phyloP scores from a whole-genome alignment of 176 grass and related monocot genomes.

The Carex scoparia region DNA sequence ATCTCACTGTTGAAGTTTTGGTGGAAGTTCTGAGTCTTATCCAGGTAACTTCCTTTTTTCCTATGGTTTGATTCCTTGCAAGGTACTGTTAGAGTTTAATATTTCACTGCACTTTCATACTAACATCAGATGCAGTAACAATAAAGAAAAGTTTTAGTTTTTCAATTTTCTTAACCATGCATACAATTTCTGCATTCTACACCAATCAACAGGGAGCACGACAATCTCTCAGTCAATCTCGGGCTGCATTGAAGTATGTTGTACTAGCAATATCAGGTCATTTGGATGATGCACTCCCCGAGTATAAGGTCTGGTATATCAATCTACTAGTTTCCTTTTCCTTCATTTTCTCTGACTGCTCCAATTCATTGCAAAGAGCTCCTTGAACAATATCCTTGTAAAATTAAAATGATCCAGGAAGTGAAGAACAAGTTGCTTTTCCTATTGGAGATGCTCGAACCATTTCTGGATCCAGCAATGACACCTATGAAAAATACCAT shows the following conservation, averaged over 20 bases:
- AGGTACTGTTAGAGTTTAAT: neutral
- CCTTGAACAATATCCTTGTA: conserved; percentile 31
- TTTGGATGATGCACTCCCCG: conserved; percentile 75
- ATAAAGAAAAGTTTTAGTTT: neutral
- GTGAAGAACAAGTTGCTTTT: conserved; percentile 82
- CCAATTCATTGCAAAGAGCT: neutral
- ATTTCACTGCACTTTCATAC: neutral
- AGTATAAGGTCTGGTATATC: conserved; percentile 73
- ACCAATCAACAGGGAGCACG: conserved; percentile 47
- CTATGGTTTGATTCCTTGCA: conserved; percentile 10
- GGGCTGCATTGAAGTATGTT: conserved; percentile 78
- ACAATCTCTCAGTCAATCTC: conserved; percentile 53
- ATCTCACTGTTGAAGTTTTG: conserved; percentile 82
- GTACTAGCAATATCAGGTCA: conserved; percentile 82
- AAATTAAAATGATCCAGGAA: conserved; percentile 59
- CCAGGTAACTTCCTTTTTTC: conserved; percentile 39
- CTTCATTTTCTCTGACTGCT: conserved; percentile 15
- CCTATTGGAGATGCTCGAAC: conserved; percentile 92
- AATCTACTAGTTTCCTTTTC: conserved; percentile 23
- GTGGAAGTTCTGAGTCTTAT: conserved; percentile 75
- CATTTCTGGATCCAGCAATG: conserved; percentile 65
- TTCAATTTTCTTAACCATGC: neutral
- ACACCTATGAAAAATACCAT: conserved; percentile 41
- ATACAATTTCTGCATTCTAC: conserved; percentile 14
- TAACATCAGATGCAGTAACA: neutral